Conservation (phyloP, 257 asterid genomes). For the Nicotiana paniculata region DNA sequence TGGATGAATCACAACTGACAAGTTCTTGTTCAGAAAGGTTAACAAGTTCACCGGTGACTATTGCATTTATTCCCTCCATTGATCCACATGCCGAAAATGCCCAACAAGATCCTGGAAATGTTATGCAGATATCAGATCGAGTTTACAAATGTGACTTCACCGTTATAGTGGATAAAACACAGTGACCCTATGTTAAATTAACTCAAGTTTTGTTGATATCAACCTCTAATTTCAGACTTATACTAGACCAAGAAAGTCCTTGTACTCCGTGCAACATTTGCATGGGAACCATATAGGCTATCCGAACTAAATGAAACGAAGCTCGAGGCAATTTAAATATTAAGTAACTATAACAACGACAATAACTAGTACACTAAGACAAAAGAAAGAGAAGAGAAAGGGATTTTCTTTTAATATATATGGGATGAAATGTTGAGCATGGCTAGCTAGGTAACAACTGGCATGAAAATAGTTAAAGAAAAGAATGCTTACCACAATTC, state of each 20-base stretch:
- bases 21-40: slow-evolving; percentile 24
- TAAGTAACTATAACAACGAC: too few species aligned
- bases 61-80: slow-evolving; percentile 21
- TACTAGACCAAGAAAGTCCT: not conserved
- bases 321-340: not conserved
- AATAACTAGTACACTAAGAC: too few species aligned
- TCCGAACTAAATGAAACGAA: not conserved
- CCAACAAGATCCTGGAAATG: slow-evolving; percentile 24
- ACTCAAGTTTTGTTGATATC: too few species aligned
- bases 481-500: slow-evolving; percentile 7
- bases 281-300: not conserved
- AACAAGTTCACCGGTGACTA: slow-evolving; percentile 21
- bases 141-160: too few species aligned
- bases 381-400: too few species aligned
- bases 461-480: not conserved
- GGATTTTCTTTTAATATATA: too few species aligned
- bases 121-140: not conserved
- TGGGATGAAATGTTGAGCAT: too few species aligned
- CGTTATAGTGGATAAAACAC: too few species aligned
- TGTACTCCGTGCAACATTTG: not conserved
- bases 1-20: slow-evolving; percentile 14
- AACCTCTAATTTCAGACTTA: not conserved
- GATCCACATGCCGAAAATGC: slow-evolving; percentile 30
- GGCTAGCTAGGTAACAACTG: not conserved
- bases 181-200: too few species aligned